phyloP scores from a whole-genome alignment of 2,329 filamentous ascomycete genomes.

The Talaromyces sp. region DNA sequence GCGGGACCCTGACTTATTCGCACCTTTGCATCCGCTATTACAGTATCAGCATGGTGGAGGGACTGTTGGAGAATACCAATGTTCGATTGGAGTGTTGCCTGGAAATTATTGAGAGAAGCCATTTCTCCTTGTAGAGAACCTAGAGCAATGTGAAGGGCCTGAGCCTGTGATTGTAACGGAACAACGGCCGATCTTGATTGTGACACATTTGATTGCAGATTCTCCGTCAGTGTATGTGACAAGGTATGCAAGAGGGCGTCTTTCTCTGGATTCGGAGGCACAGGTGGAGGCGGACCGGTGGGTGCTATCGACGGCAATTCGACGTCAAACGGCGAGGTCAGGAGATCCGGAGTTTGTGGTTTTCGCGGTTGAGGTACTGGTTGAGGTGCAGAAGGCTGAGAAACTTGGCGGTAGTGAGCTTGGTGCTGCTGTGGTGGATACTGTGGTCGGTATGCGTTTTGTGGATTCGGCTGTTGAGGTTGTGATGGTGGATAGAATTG shows the following conservation, averaged over 20 bases:
- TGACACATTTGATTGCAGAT: conserved; percentile 62
- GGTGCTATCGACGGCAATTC: conserved; percentile 46
- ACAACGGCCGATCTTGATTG: conserved; percentile 71
- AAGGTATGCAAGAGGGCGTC: conserved; percentile 77
- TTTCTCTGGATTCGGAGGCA: conserved; percentile 93
- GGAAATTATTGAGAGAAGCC: conserved; percentile 64
- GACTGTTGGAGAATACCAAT: conserved; percentile 71
- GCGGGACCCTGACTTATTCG: conserved; percentile 35
- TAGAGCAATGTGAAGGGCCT: conserved; percentile 67
- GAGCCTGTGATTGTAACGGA: conserved; percentile 72
- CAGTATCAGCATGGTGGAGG: conserved; percentile 70
- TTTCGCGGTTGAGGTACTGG: conserved; percentile 11
- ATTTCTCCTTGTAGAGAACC: conserved; percentile 69
- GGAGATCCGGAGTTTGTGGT: conserved; percentile 48
- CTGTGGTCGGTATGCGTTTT: conserved; percentile 18
- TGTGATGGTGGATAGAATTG: neutral
- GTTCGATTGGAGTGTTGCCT: conserved; percentile 68
- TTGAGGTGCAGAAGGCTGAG: conserved; percentile 4
- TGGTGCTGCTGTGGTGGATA: conserved; percentile 8
- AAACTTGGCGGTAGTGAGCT: conserved; percentile 3
- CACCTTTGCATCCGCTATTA: conserved; percentile 67
- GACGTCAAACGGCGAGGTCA: conserved; percentile 59
- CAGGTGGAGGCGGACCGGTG: conserved; percentile 64
- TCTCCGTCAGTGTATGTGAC: conserved; percentile 62
- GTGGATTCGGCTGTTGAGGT: neutral